These are phyloP conservation scores for Ascochyta fabae DNA, from an alignment of 2,329 filamentous ascomycete genomes.

Conservation along the genomic window DNA sequence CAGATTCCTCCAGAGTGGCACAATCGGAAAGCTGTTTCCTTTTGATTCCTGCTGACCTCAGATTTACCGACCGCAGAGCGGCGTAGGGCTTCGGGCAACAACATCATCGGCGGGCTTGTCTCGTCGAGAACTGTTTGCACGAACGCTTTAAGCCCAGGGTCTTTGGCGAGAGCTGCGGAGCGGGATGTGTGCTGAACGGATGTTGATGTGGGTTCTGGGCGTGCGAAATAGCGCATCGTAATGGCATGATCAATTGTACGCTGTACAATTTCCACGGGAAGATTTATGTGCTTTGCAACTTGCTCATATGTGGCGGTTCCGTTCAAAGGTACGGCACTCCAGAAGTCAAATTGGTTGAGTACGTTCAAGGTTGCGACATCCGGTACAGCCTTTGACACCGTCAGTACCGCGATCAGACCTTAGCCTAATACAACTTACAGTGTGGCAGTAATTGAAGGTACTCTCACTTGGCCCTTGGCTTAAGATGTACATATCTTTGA, in stretches of 20 bases:
- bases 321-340: conserved; percentile 57
- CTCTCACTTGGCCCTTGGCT: conserved; percentile 59
- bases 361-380: conserved; percentile 56
- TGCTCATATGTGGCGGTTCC: conserved; percentile 52
- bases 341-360: conserved; percentile 62
- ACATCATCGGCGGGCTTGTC: conserved; percentile 36
- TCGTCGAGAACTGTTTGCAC: conserved; percentile 36
- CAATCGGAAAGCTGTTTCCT: conserved; percentile 39
- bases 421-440: conserved; percentile 15
- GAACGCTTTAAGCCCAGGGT: conserved; percentile 33
- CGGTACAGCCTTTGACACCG: conserved; percentile 48
- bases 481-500: conserved; percentile 57
- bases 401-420: background rate
- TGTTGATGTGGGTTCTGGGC: conserved; percentile 15
- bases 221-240: conserved; percentile 47
- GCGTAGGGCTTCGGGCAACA: conserved; percentile 38
- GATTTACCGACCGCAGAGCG: conserved; percentile 34
- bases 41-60: conserved; percentile 29
- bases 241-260: conserved; percentile 46
- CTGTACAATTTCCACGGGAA: conserved; percentile 36
- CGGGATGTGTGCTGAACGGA: conserved; percentile 37
- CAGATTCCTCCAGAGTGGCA: conserved; percentile 35
- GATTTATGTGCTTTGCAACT: conserved; percentile 33
- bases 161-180: conserved; percentile 37
- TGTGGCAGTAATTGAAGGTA: conserved; percentile 51